Evolutionary conservation across 148 eudicot species (phyloP), one percentile per base, ranked within the genome.

Genomic region (Persicaria maculosa): DNA sequence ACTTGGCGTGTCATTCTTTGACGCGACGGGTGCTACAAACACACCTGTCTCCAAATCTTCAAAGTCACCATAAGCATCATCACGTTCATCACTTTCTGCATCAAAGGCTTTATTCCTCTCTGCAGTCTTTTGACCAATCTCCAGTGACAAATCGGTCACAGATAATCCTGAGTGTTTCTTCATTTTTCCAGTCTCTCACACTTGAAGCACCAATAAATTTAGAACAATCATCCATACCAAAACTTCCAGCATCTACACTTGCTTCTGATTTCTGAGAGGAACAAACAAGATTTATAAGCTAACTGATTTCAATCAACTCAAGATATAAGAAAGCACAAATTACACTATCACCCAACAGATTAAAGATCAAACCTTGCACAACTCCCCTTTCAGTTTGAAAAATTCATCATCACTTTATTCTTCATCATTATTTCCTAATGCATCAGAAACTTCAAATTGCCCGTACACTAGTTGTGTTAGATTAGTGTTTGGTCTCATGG

Each of bases 391-490:
- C 5, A 90, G n/a, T n/a, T n/a, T n/a, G n/a, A 95, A 92, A 80
- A 95, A 92, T 16, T 88, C 96, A 57, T 84, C 96, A 77, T 86
- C 22, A 72, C 90, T 85, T 68, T 80, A 91, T 62, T 89, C 91
- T 55, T 85, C 91, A 50, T 84, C 94, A 82, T 80, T 81, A 55
- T 74, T 73, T 62, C 31, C 83, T 61, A 72, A 80, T 55, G 55
- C 79, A 48, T 86, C 87, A 73, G 69, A 58, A 25, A 78, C 58
- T 69, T 45, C 79, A 58, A 87, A 73, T 71, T 82, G 82, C 25
- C 92, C 99, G 77, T 95, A 95, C 12, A 95, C 96, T 77, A 88
- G 89, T 80, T 92, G 92, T 93, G 84, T 89, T 65, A 95, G 87
- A 84, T 92, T 92, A 61, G 74, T 74, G 72, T 77, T 86, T 47